A percentile compares a stretch with the other conserved stretches of the same genome.
Conservation (phyloP, 345 rosid species). For the Eucalyptus cladocalyx region DNA sequence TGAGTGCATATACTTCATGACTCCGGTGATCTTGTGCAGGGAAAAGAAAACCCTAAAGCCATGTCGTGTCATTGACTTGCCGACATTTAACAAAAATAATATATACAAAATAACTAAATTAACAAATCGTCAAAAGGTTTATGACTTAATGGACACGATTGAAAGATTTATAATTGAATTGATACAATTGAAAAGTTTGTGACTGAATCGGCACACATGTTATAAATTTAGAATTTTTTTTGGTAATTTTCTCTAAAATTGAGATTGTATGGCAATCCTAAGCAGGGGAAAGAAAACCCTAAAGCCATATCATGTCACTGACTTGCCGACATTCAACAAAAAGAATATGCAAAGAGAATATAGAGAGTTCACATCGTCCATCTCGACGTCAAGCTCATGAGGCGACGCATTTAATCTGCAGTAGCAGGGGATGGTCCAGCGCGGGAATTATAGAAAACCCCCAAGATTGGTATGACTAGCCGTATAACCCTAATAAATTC, state of each 20-base stretch:
- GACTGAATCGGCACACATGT: accelerated
- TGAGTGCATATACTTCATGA: neutral
- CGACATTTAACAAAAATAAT: too few species aligned
- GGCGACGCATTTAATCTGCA: neutral
- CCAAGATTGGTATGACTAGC: neutral
- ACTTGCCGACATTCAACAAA: neutral
- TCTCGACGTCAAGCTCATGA: neutral
- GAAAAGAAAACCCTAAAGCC: neutral
- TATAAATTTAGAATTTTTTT: too few species aligned
- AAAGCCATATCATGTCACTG: neutral
- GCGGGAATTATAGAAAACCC: neutral
- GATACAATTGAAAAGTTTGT: too few species aligned
- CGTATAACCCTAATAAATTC: neutral
- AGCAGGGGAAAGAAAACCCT: neutral
- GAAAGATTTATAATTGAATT: too few species aligned
- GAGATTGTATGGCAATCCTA: neutral
- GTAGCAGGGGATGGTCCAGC: conserved; percentile 9
- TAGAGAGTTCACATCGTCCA: neutral
- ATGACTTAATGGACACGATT: neutral
- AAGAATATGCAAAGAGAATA: neutral
- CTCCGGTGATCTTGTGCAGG: neutral
- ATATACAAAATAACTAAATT: too few species aligned
- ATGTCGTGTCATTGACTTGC: neutral
- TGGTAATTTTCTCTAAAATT: neutral
- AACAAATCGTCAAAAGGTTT: too few species aligned